Conservation (phyloP, 108 stramenopile species). For the Skeletonema potamos region DNA sequence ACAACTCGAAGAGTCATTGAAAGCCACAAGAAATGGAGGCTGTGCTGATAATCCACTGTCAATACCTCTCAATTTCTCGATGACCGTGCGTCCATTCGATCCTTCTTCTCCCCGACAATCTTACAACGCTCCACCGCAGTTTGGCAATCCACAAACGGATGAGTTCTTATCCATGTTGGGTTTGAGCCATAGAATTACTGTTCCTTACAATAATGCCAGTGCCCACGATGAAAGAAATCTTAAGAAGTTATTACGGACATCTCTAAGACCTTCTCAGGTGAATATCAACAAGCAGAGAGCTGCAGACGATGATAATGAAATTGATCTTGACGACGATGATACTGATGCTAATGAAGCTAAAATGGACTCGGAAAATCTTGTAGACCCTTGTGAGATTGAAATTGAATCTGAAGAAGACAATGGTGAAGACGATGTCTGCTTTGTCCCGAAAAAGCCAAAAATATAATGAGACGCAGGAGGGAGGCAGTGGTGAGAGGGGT, state of each 20-base stretch:
- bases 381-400: constrained; percentile 8
- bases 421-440: constrained; percentile 32
- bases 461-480: background rate
- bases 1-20: constrained; percentile 35
- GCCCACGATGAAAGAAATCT: background rate
- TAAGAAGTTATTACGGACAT: background rate
- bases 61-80: constrained; percentile 66
- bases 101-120: background rate
- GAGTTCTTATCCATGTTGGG: constrained; percentile 69
- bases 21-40: background rate
- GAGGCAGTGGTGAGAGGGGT: too few species aligned
- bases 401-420: constrained; percentile 30
- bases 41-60: constrained; percentile 13
- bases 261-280: background rate
- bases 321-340: constrained; percentile 18
- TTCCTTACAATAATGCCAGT: constrained; percentile 52
- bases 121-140: constrained; percentile 40
- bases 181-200: constrained; percentile 76
- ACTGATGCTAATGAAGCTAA: background rate
- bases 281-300: constrained; percentile 13
- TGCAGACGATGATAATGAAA: constrained; percentile 32
- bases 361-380: constrained; percentile 13
- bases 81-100: constrained; percentile 57
- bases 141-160: constrained; percentile 96
- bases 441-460: background rate